These are phyloP conservation scores for Sinapis alba DNA, from an alignment of 441 rosid species.

Conservation along the genomic window DNA sequence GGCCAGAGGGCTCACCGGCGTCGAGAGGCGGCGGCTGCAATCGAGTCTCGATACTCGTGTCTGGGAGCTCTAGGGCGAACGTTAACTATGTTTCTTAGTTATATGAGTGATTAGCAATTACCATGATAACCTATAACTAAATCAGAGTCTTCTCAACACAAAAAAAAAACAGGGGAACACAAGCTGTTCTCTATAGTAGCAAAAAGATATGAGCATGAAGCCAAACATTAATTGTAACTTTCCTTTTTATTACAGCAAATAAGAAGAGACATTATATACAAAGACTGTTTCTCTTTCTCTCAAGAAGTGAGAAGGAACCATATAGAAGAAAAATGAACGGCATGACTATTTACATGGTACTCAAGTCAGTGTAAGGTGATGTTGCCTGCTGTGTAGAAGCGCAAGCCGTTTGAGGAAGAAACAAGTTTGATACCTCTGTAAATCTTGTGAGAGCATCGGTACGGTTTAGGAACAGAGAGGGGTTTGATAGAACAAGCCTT, in stretches of 20 bases:
- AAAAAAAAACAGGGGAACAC: conserved; percentile 1
- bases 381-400: conserved; percentile 60
- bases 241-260: not conserved
- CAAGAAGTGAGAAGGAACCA: conserved; percentile 39
- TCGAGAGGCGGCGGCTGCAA: no score
- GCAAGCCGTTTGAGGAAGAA: conserved; percentile 52
- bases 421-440: conserved; percentile 45
- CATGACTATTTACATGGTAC: conserved; percentile 33
- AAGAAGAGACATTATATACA: conserved; percentile 23
- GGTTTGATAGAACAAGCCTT: conserved; percentile 52
- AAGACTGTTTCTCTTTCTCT: conserved; percentile 34
- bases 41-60: no score
- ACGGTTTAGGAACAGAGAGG: conserved; percentile 52
- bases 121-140: not conserved
- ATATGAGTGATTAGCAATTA: not conserved
- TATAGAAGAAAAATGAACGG: not conserved
- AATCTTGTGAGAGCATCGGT: conserved; percentile 47
- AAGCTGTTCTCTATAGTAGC: conserved; percentile 18
- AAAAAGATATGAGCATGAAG: conserved; percentile 5
- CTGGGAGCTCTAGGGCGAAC: no score
- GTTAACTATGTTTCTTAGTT: no score
- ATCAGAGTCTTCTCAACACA: not conserved
- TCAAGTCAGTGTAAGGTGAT: conserved; percentile 52
- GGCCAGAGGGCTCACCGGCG: no score
- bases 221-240: not conserved